Conservation (phyloP, 106 monocot species). For the Xerophyta viscosa region DNA sequence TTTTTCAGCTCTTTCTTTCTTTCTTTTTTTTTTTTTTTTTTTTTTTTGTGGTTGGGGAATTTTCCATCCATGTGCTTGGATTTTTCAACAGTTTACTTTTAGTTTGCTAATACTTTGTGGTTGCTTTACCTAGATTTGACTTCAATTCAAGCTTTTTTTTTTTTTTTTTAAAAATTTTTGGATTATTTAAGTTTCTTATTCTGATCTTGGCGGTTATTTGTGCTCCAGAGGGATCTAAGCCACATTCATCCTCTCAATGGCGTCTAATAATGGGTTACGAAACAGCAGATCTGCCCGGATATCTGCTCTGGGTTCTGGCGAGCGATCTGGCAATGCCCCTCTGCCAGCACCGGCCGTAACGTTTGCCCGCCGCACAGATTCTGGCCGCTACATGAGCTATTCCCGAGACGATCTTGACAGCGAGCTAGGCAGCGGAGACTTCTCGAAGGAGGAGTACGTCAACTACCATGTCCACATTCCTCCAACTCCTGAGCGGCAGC, state of each 20-base stretch:
- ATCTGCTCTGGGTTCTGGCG: slow-evolving; percentile 1
- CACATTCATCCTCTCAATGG: no score
- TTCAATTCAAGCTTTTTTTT: no score
- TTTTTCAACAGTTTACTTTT: no score
- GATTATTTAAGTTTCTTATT: background rate
- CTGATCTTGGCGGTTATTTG: background rate
- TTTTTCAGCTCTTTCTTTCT: no score
- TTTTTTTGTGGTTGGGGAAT: no score
- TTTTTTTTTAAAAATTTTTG: no score
- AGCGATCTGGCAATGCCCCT: slow-evolving; percentile 5
- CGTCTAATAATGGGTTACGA: slow-evolving; percentile 22
- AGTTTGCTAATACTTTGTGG: no score
- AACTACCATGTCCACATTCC: slow-evolving; percentile 38
- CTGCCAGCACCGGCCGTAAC: slow-evolving; percentile 19
- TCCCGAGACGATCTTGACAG: slow-evolving; percentile 49
- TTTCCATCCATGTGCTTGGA: no score
- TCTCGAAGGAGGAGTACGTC: slow-evolving; percentile 18
- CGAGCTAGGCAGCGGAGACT: slow-evolving; percentile 26
- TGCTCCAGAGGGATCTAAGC: background rate
- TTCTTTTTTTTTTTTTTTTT: no score
- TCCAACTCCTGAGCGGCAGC: slow-evolving; percentile 29
- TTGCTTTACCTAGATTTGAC: no score
- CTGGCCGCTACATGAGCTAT: slow-evolving; percentile 59
- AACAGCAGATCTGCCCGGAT: slow-evolving; percentile 35
- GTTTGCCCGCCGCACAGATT: slow-evolving; percentile 42